Percentiles rank a stretch among this genome's conserved stretches.
Conservation (phyloP, 257 asterid species). For the Solanum chilense region DNA sequence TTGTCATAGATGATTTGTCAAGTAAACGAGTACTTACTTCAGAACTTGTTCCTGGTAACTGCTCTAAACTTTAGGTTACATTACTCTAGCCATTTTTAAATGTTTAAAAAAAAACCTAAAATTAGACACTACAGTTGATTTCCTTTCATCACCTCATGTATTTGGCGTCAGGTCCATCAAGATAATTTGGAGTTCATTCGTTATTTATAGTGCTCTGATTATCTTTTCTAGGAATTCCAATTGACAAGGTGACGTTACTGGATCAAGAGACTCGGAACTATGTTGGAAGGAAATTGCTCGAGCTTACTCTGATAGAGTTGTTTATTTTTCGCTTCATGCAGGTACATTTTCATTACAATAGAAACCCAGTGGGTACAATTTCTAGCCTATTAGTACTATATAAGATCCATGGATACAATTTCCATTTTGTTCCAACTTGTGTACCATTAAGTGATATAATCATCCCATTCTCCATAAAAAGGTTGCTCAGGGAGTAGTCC, state of each 20-base stretch:
- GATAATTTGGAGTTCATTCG: neutral
- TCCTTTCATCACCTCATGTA: neutral
- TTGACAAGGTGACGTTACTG: conserved; percentile 74
- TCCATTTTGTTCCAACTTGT: neutral
- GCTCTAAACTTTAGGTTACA: conserved; percentile 2
- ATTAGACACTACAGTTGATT: neutral
- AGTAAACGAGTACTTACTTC: conserved; percentile 81
- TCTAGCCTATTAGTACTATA: neutral
- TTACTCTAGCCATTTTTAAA: neutral
- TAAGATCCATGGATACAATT: neutral
- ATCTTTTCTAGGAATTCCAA: conserved; percentile 58
- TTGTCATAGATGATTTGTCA: conserved; percentile 65
- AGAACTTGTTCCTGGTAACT: conserved; percentile 83
- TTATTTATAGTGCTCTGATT: conserved; percentile 1
- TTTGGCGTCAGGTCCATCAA: neutral
- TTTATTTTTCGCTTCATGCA: conserved; percentile 87
- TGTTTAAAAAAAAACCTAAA: neutral
- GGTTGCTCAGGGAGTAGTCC: neutral
- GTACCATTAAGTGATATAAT: neutral
- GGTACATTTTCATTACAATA: conserved; percentile 33
- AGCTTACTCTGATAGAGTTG: conserved; percentile 80
- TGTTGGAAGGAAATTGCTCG: conserved; percentile 76
- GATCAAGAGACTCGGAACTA: conserved; percentile 76
- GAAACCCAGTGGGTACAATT: neutral
- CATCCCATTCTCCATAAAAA: neutral